A percentile compares a stretch with the other conserved stretches of the same genome.
Conservation (phyloP, 2,329 filamentous ascomycete species). For the Dactylella cylindrospora region DNA sequence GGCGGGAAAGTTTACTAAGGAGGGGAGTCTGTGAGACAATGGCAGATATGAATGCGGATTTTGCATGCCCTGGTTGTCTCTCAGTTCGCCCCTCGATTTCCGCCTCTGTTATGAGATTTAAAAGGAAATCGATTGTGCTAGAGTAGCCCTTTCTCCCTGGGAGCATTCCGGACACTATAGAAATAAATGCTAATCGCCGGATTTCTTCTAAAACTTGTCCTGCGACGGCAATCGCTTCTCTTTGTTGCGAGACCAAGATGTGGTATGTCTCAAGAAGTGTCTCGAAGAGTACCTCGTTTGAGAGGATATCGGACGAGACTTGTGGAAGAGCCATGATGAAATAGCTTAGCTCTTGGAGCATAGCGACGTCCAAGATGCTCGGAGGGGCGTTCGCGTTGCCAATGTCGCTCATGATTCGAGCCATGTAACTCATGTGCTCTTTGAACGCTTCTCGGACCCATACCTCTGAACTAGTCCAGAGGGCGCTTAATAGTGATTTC, state of each 20-base stretch:
- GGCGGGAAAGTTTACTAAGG: background rate
- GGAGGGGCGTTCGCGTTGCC: background rate
- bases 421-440: conserved; percentile 2
- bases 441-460: background rate
- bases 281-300: conserved; percentile 19
- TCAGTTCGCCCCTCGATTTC: background rate
- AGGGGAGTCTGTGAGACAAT: conserved; percentile 22
- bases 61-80: too few relatives aligned
- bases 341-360: conserved; percentile 23
- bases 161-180: conserved; percentile 17
- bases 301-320: conserved; percentile 5
- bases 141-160: conserved; percentile 7
- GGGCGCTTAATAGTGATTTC: conserved; percentile 2
- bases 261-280: conserved; percentile 7
- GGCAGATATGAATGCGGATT: conserved; percentile 10
- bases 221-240: background rate
- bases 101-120: conserved; percentile 12
- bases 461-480: background rate
- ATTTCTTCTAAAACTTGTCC: conserved; percentile 7
- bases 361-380: background rate
- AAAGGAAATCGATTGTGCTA: conserved; percentile 21
- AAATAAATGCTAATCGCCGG: conserved; percentile 18
- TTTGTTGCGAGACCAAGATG: background rate
- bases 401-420: background rate
- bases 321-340: conserved; percentile 31